Evolutionary conservation across 768 basidiomycete genomes (phyloP).

Genomic region (Mycena epipterygia): DNA sequence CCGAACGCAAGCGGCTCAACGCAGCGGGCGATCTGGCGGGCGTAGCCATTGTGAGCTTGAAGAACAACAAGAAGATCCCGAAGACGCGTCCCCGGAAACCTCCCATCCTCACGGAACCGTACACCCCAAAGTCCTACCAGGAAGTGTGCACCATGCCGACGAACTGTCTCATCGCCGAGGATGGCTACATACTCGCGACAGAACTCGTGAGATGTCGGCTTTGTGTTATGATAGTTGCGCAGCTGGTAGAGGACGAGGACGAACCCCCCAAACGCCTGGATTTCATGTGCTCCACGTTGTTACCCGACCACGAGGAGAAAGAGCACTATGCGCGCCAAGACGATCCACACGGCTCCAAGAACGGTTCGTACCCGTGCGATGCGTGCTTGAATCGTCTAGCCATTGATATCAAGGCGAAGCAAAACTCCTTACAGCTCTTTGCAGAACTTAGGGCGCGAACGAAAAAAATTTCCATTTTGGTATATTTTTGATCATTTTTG

Average conservation of each 20-base stretch:
- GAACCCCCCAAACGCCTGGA: background rate
- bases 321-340: background rate
- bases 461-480: too few species aligned
- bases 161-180: slow-evolving; percentile 11
- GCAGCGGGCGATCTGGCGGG: slow-evolving; percentile 1
- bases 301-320: background rate
- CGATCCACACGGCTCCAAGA: background rate
- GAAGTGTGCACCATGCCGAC: background rate
- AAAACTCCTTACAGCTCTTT: too few species aligned
- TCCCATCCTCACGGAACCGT: background rate
- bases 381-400: too few species aligned
- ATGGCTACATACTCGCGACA: background rate
- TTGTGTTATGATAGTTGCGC: background rate
- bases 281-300: background rate
- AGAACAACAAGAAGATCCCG: slow-evolving; percentile 13
- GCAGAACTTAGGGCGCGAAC: too few species aligned
- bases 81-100: slow-evolving; percentile 9
- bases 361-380: too few species aligned
- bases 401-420: background rate
- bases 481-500: too few species aligned
- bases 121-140: background rate
- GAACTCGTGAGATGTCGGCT: background rate
- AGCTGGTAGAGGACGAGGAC: background rate
- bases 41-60: background rate
- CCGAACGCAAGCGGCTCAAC: background rate